These are phyloP conservation scores for Mrakia blollopis DNA, from an alignment of 768 basidiomycete species.

Conservation along the genomic window DNA sequence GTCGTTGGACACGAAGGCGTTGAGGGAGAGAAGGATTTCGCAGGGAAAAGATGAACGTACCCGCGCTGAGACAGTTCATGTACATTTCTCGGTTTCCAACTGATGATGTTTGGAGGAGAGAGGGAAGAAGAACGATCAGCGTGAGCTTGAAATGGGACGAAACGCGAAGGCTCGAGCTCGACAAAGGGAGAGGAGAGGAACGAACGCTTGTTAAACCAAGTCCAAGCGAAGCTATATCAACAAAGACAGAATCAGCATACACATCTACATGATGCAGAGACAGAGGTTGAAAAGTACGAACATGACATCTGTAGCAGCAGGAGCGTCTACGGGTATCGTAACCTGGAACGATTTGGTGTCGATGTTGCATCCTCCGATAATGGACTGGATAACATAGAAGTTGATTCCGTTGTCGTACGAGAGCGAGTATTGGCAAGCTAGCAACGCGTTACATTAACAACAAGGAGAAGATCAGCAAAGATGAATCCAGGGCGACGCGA, in stretches of 20 bases:
- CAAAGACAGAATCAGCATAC: conserved; percentile 8
- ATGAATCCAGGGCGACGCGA: neutral
- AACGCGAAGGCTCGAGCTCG: neutral
- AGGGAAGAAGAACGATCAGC: neutral
- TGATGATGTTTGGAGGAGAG: neutral
- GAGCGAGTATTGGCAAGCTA: conserved; percentile 45
- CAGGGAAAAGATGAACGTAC: conserved; percentile 12
- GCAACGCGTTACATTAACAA: neutral
- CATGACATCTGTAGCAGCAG: conserved; percentile 35
- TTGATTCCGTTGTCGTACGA: conserved; percentile 47
- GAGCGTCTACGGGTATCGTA: conserved; percentile 42
- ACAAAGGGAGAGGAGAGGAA: neutral
- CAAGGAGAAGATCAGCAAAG: neutral
- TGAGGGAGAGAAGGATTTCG: neutral
- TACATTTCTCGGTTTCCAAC: conserved; percentile 42
- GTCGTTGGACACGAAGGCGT: neutral
- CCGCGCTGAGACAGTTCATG: conserved; percentile 30
- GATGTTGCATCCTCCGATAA: conserved; percentile 45
- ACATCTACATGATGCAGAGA: neutral
- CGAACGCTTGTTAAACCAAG: conserved; percentile 44
- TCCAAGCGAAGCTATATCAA: conserved; percentile 42
- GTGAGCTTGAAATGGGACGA: neutral
- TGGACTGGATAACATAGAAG: conserved; percentile 44
- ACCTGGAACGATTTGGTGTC: conserved; percentile 38
- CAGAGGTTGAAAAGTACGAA: neutral